Percentiles rank a stretch among this genome's conserved stretches.
Conservation (phyloP, 352 stramenopile species). For the Saprolegnia parasitica region DNA sequence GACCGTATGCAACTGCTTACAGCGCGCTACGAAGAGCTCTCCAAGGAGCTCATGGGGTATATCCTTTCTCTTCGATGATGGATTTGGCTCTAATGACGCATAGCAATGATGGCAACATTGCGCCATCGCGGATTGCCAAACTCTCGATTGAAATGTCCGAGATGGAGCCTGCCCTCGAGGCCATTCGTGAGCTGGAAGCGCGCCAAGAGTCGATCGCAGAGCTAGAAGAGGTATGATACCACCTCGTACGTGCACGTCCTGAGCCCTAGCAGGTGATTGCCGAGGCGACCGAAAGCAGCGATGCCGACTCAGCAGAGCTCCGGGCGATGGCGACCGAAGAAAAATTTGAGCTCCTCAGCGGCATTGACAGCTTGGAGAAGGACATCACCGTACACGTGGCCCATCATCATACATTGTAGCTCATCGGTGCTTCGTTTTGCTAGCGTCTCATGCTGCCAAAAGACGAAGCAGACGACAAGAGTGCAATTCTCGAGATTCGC, state of each 20-base stretch:
- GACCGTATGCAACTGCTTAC: constrained; percentile 64
- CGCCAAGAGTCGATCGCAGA: constrained; percentile 86
- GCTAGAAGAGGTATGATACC: constrained; percentile 75
- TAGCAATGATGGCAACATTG: constrained; percentile 72
- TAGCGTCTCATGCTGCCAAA: constrained; percentile 72
- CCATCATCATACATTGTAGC: background rate
- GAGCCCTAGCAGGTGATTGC: constrained; percentile 49
- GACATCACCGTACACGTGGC: constrained; percentile 48
- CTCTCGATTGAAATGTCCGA: constrained; percentile 82
- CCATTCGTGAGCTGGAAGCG: constrained; percentile 75
- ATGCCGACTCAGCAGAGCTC: constrained; percentile 55
- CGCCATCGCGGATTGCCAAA: constrained; percentile 65
- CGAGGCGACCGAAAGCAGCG: constrained; percentile 45
- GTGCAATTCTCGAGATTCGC: constrained; percentile 97
- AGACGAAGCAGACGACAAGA: constrained; percentile 90
- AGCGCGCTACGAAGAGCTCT: constrained; percentile 59
- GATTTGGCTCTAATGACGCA: constrained; percentile 11
- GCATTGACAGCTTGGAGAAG: constrained; percentile 52
- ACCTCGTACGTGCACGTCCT: constrained; percentile 28
- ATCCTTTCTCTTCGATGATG: constrained; percentile 28
- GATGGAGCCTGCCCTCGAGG: constrained; percentile 63
- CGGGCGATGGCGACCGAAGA: constrained; percentile 72
- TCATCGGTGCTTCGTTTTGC: constrained; percentile 11
- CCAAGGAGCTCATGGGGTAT: constrained; percentile 57
- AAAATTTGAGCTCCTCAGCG: constrained; percentile 49